phyloP scores from a whole-genome alignment of 1,139 yeast genomes.

The Pichia sp. region DNA sequence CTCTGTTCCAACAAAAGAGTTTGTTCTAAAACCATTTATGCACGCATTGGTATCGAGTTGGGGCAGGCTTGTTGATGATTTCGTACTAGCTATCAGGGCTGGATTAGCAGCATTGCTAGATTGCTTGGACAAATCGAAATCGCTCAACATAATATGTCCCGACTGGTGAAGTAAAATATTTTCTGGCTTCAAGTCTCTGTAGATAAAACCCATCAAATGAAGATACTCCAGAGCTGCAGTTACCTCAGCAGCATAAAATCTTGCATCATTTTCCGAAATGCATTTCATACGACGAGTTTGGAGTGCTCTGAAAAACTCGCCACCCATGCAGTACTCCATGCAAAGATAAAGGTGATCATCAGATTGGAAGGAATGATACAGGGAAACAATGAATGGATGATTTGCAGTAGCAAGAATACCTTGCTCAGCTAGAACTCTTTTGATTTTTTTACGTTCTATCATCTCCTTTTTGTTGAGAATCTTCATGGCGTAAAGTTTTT shows the following conservation, averaged over 20 bases:
- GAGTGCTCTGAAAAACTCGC: constrained; percentile 94
- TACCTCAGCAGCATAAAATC: constrained; percentile 94
- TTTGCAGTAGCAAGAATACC: constrained; percentile 92
- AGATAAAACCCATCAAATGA: constrained; percentile 94
- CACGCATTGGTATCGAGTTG: constrained; percentile 85
- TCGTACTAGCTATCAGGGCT: constrained; percentile 29
- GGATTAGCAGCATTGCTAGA: constrained; percentile 67
- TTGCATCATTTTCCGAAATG: constrained; percentile 82
- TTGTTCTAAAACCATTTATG: constrained; percentile 92
- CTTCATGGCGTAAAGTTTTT: constrained; percentile 86
- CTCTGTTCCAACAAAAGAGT: constrained; percentile 96
- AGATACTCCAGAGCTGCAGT: constrained; percentile 94
- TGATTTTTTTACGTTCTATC: constrained; percentile 91
- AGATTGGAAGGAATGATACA: constrained; percentile 94
- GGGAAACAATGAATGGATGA: constrained; percentile 95
- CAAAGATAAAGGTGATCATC: constrained; percentile 90
- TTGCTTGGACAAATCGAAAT: constrained; percentile 92
- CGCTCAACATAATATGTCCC: constrained; percentile 96
- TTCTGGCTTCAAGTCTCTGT: constrained; percentile 93
- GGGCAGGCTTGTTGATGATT: constrained; percentile 35
- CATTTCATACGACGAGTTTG: constrained; percentile 89
- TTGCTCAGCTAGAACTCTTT: constrained; percentile 93
- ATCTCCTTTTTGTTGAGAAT: constrained; percentile 86
- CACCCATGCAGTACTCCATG: constrained; percentile 99
- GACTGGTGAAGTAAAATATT: constrained; percentile 89